Evolutionary conservation across 176 grass and related monocot species (phyloP).

Genomic region (Ananas comosus): DNA sequence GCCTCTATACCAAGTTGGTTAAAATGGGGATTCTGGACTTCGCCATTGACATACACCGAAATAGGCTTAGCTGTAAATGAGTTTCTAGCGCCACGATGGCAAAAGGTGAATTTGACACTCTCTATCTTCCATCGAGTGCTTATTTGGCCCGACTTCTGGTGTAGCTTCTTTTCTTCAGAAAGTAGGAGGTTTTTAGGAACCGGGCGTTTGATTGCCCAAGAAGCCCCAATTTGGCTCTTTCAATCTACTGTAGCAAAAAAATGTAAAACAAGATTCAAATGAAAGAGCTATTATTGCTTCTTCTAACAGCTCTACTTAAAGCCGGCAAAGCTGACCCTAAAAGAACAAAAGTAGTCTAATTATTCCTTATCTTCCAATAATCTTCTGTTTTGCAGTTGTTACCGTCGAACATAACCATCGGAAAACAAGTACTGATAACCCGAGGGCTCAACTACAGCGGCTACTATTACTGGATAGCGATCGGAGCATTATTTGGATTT

Average conservation of each 20-base stretch:
- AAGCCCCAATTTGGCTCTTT: too few relatives aligned
- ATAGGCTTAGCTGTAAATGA: constrained; percentile 75
- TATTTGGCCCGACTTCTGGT: too few relatives aligned
- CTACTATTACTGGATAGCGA: constrained; percentile 72
- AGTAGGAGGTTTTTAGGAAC: too few relatives aligned
- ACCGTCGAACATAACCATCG: constrained; percentile 36
- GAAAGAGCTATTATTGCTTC: too few relatives aligned
- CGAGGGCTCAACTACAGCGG: constrained; percentile 47
- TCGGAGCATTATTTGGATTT: constrained; percentile 60
- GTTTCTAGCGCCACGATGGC: constrained; percentile 77
- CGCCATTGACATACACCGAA: constrained; percentile 69
- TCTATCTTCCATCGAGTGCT: neutral
- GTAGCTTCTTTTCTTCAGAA: too few relatives aligned
- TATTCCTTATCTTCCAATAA: neutral
- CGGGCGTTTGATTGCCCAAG: too few relatives aligned
- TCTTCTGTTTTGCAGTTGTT: constrained; percentile 13
- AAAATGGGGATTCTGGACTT: constrained; percentile 90
- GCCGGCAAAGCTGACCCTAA: too few relatives aligned
- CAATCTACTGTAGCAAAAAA: too few relatives aligned
- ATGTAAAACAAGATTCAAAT: too few relatives aligned
- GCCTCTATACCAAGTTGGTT: constrained; percentile 66
- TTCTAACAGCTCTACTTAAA: too few relatives aligned
- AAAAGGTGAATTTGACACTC: constrained; percentile 36
- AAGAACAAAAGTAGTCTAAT: neutral
- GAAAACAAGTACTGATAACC: constrained; percentile 41